Percentiles rank a stretch among this genome's conserved stretches.
Conservation (phyloP, 495 filamentous ascomycete genomes). For the Sphaerosporella brunnea region DNA sequence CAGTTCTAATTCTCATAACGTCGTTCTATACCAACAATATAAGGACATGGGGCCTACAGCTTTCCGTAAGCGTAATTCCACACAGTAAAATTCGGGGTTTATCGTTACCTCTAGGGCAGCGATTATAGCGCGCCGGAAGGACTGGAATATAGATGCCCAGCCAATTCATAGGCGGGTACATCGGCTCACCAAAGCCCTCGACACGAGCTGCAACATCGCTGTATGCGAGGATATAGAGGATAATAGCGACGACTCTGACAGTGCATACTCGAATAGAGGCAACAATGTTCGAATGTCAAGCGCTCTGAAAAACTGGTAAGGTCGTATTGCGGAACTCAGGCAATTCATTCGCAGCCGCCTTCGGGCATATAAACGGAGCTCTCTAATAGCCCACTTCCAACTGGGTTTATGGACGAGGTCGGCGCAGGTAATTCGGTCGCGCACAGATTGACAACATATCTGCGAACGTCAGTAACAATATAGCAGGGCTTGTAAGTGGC, state of each 20-base stretch:
- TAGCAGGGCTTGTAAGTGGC: too few species aligned
- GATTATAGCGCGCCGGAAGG: constrained; percentile 66
- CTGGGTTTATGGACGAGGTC: constrained; percentile 80
- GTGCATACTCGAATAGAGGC: constrained; percentile 81
- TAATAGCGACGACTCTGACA: constrained; percentile 90
- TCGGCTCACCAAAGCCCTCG: constrained; percentile 60
- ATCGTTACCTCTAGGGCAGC: constrained; percentile 69
- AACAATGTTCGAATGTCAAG: constrained; percentile 78
- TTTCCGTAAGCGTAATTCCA: too few species aligned
- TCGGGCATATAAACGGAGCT: constrained; percentile 77
- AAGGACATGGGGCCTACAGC: constrained; percentile 70
- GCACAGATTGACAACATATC: constrained; percentile 76
- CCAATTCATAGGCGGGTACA: constrained; percentile 89
- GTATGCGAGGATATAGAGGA: constrained; percentile 89
- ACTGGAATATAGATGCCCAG: constrained; percentile 84
- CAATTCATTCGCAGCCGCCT: constrained; percentile 84
- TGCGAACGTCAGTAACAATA: too few species aligned
- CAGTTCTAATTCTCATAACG: constrained; percentile 82
- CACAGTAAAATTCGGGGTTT: too few species aligned
- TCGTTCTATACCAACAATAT: constrained; percentile 87
- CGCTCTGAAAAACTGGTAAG: constrained; percentile 83
- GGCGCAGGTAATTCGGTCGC: constrained; percentile 88
- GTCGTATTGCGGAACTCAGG: constrained; percentile 79
- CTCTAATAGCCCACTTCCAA: constrained; percentile 81
- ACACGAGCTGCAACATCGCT: constrained; percentile 86